phyloP scores from a whole-genome alignment of 768 basidiomycete genomes.

The Suillus tomentosus region DNA sequence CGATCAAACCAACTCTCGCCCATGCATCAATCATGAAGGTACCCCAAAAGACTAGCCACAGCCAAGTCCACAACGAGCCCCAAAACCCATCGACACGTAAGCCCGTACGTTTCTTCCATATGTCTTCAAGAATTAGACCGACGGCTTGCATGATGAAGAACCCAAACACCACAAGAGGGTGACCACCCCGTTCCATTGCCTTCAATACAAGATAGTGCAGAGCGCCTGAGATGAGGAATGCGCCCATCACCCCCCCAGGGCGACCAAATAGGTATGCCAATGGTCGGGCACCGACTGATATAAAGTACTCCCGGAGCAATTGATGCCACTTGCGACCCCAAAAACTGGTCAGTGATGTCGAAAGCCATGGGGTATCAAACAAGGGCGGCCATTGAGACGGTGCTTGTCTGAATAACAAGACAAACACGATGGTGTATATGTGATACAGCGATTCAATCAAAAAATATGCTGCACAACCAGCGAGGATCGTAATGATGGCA shows the following conservation, averaged over 20 bases:
- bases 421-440: slow-evolving; percentile 42
- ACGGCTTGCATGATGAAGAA: slow-evolving; percentile 63
- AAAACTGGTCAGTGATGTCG: slow-evolving; percentile 60
- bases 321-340: slow-evolving; percentile 76
- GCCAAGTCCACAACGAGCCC: slow-evolving; percentile 54
- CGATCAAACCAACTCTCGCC: slow-evolving; percentile 18
- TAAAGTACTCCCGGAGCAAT: slow-evolving; percentile 58
- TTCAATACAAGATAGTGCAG: slow-evolving; percentile 60
- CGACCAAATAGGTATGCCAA: slow-evolving; percentile 47
- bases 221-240: slow-evolving; percentile 60
- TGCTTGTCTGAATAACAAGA: slow-evolving; percentile 48
- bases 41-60: slow-evolving; percentile 51
- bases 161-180: slow-evolving; percentile 43
- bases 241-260: slow-evolving; percentile 52
- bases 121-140: slow-evolving; percentile 50
- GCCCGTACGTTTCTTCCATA: slow-evolving; percentile 47
- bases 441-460: slow-evolving; percentile 47
- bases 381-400: slow-evolving; percentile 64
- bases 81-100: slow-evolving; percentile 45
- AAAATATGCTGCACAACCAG: slow-evolving; percentile 47
- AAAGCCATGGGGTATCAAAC: slow-evolving; percentile 56
- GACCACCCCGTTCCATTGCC: slow-evolving; percentile 57
- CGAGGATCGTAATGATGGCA: slow-evolving; percentile 41
- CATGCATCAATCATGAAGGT: slow-evolving; percentile 49
- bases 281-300: slow-evolving; percentile 50